Percentiles rank a stretch among this genome's conserved stretches.
Conservation (phyloP, 306 rosid genomes). For the Datisca glomerata region DNA sequence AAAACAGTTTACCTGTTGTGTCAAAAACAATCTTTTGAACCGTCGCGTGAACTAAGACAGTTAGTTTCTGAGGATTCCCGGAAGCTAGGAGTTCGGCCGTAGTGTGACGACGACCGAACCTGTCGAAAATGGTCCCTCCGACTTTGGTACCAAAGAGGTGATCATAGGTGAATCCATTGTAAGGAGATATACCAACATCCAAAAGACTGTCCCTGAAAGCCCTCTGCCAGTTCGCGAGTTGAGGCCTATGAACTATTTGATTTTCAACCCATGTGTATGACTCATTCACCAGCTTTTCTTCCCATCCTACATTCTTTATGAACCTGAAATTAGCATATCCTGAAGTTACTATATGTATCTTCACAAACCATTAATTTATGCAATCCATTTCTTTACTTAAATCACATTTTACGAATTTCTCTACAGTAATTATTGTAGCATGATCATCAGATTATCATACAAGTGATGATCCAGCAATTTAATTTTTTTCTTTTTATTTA, state of each 20-base stretch:
- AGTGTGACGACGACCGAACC: constrained; percentile 73
- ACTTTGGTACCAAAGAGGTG: constrained; percentile 83
- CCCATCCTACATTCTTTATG: constrained; percentile 61
- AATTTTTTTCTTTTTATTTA: too few species aligned
- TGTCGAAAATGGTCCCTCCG: constrained; percentile 89
- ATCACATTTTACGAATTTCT: too few species aligned
- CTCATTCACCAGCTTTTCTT: constrained; percentile 50
- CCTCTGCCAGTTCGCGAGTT: constrained; percentile 39
- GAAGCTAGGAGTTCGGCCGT: constrained; percentile 73
- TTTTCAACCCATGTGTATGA: constrained; percentile 81
- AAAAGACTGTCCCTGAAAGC: constrained; percentile 70
- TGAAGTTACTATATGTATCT: too few species aligned
- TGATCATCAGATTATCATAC: too few species aligned
- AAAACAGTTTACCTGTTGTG: constrained; percentile 29
- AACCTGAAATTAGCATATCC: too few species aligned
- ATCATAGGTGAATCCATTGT: constrained; percentile 90
- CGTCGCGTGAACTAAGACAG: constrained; percentile 57
- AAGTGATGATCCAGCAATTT: too few species aligned
- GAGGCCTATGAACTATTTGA: constrained; percentile 73
- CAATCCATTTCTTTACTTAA: neutral
- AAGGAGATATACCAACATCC: constrained; percentile 66
- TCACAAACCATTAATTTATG: too few species aligned
- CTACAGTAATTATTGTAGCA: too few species aligned
- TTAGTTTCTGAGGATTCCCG: constrained; percentile 53
- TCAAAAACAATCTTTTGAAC: constrained; percentile 77